Base-by-base conservation (phyloP, 2,329 filamentous ascomycete species). In the Paecilomyces fulvus region DNA sequence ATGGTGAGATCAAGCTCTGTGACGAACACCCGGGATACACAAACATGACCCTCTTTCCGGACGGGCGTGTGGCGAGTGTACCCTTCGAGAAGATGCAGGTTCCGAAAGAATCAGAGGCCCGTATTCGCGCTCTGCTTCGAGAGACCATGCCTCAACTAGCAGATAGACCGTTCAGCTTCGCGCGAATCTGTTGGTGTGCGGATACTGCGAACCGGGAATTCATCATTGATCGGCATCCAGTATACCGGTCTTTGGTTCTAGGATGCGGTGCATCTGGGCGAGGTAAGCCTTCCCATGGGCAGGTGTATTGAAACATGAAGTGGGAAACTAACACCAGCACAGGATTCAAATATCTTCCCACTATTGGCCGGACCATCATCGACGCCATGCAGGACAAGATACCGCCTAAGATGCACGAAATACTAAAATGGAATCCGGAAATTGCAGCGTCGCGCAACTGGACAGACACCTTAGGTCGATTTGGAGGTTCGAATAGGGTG, bases 11-110 rank as follows among this genome's bases (percentile, higher is more conserved):
- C 1, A 74, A 73, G 54, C 67, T 73, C 49, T 70, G 68, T 54
- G 80, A 83, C 58, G 80, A 83, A 60, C 80, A 83, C 56, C 80
- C 80, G 0, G 80, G 80, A 2, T 83, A 83, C 59, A 78, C 76
- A 55, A 81, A 82, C 54, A 75, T 72, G 53, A 64, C 73, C 12
- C 58, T 61, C 5, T 63, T 63, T 6, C 56, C 60, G 1, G 63
- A 63, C 28, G 65, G 64, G 14, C 67, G 64, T 11, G 55, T 65
- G 8, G 60, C 64, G 31, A 75, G 70, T 6, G 58, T 74, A 0
- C 76, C 76, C 0, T 76, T 79, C 33, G 72, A 76, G 7, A 74
- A 71, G 43, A 71, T 77, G 11, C 68, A 71, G 54, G 66, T 73
- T 25, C 80, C 80, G 0, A 61, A 73, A 0, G 74, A 77, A 51